Evolutionary conservation across 345 rosid species (phyloP).

Genomic region (Garcia nutans): DNA sequence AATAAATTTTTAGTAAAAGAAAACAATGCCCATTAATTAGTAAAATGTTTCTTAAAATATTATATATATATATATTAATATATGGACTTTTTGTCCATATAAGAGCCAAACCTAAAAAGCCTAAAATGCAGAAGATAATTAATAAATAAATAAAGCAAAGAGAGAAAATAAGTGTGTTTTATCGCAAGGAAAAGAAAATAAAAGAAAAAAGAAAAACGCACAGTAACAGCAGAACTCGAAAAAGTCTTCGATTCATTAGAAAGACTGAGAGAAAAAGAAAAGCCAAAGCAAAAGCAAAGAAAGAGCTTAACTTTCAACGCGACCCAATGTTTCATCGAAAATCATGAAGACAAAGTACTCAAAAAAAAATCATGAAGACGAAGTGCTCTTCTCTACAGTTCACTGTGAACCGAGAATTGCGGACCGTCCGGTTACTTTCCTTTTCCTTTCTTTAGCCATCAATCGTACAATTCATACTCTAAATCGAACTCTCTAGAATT

Average conservation of each 20-base stretch:
- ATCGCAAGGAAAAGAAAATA: not conserved
- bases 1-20: too few relatives aligned
- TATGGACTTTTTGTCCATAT: too few relatives aligned
- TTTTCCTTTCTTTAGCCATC: not conserved
- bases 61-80: too few relatives aligned
- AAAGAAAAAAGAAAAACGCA: not conserved
- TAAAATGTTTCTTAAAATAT: too few relatives aligned
- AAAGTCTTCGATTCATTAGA: conserved; percentile 8
- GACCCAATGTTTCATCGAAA: conserved; percentile 3
- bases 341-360: conserved; percentile 9
- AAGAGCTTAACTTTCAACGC: conserved; percentile 20
- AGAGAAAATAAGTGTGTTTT: not conserved
- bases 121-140: too few relatives aligned
- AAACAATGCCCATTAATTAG: too few relatives aligned
- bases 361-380: conserved; percentile 10
- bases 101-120: too few relatives aligned
- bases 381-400: conserved; percentile 9
- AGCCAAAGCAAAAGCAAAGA: conserved; percentile 13
- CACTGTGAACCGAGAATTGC: conserved; percentile 21
- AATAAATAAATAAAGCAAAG: too few relatives aligned
- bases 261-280: not conserved
- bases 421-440: conserved; percentile 20
- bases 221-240: not conserved
- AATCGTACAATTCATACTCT: conserved; percentile 3
- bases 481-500: conserved; percentile 18